These are phyloP conservation scores for Tricholoma hemisulphureum DNA, from an alignment of 768 basidiomycete species.

Conservation along the genomic window DNA sequence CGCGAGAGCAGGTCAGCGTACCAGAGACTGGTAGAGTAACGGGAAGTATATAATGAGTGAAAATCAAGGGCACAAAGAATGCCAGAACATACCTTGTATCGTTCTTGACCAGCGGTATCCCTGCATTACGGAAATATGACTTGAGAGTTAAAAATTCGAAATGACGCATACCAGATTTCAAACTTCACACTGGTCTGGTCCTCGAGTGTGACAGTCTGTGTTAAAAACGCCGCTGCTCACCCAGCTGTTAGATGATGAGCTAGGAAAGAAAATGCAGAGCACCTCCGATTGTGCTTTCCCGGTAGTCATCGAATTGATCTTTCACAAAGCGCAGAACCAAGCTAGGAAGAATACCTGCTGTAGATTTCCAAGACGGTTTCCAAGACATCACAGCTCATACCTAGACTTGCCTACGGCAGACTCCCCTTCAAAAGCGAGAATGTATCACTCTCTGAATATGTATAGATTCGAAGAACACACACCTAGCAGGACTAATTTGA, in stretches of 20 bases:
- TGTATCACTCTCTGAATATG: conserved; percentile 9
- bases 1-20: conserved; percentile 30
- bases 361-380: conserved; percentile 8
- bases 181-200: conserved; percentile 94
- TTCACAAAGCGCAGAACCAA: conserved; percentile 95
- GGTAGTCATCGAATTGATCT: conserved; percentile 93
- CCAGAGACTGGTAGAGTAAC: conserved; percentile 31
- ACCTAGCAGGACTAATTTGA: conserved; percentile 97
- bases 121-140: conserved; percentile 35
- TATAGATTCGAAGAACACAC: conserved; percentile 22
- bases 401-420: conserved; percentile 97
- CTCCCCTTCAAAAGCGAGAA: conserved; percentile 62
- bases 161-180: conserved; percentile 80
- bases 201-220: conserved; percentile 92
- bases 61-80: conserved; percentile 7
- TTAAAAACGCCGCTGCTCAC: conserved; percentile 85
- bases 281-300: conserved; percentile 94
- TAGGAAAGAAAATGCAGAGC: conserved; percentile 14
- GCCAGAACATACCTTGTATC: conserved; percentile 69
- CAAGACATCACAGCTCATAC: conserved; percentile 41
- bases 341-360: conserved; percentile 44
- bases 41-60: conserved; percentile 8
- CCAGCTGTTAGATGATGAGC: conserved; percentile 5
- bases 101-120: conserved; percentile 96
- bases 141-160: not conserved